phyloP scores from a whole-genome alignment of 768 basidiomycete species.

The Auricularia auricula-judae region DNA sequence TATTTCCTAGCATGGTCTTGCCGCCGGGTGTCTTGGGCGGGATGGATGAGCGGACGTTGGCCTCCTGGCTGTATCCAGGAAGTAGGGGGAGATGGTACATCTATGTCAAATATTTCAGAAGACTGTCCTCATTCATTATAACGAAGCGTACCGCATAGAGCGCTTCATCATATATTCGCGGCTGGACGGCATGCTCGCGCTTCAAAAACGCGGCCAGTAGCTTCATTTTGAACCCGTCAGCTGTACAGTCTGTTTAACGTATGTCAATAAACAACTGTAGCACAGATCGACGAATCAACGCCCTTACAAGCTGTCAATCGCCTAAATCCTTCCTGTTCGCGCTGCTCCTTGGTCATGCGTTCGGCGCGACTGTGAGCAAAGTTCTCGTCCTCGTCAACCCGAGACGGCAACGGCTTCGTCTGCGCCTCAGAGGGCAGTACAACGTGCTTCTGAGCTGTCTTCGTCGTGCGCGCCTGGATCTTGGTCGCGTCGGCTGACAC shows the following conservation, averaged over 20 bases:
- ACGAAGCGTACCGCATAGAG: constrained; percentile 64
- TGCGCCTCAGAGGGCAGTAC: constrained; percentile 85
- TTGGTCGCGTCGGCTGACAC: neutral
- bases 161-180: constrained; percentile 85
- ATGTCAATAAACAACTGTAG: neutral
- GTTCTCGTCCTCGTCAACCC: constrained; percentile 29
- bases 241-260: constrained; percentile 44
- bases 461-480: constrained; percentile 71
- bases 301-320: constrained; percentile 61
- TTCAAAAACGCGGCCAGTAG: constrained; percentile 76
- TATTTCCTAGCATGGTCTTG: constrained; percentile 50
- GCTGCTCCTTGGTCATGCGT: constrained; percentile 77
- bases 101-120: constrained; percentile 25
- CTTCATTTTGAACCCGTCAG: constrained; percentile 79
- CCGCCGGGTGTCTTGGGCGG: constrained; percentile 39
- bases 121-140: neutral
- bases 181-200: constrained; percentile 84
- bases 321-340: constrained; percentile 69
- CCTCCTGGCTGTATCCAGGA: constrained; percentile 79
- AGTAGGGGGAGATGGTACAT: constrained; percentile 87
- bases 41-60: constrained; percentile 76
- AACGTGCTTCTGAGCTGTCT: constrained; percentile 86
- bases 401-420: constrained; percentile 50
- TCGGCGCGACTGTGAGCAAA: constrained; percentile 55
- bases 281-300: neutral